Base-by-base conservation (phyloP, 2,329 filamentous ascomycete genomes). In the Colletotrichum sojae region DNA sequence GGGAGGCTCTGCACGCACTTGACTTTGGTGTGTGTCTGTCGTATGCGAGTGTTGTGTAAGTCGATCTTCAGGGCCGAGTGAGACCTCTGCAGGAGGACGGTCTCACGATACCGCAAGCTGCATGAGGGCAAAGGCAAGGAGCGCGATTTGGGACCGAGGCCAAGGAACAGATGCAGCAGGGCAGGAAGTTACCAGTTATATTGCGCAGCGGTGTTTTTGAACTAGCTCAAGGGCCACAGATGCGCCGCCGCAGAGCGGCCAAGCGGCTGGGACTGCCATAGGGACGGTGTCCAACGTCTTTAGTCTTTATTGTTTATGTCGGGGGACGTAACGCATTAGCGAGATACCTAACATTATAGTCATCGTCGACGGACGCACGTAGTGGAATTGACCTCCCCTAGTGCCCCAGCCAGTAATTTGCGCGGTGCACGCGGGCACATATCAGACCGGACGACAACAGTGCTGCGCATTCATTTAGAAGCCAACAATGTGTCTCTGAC, bases 381-480 rank as follows among this genome's bases (percentile, higher is more conserved):
- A 46, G 45, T 59, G 59, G 25, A 66, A 66, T 60, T 69, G 62
- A 52, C 62, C 62, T 10, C 55, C 62, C 59, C 46, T 69, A 61
- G 67, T 40, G 67, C 39, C 67, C 51, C 63, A 69, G 62, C 67
- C 67, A 56, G 20, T 45, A 67, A 56, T 67, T 69, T 67, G 67
- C 67, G 56, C 51, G 16, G 49, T 51, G 62, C 67, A 60, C 55
- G 55, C 56, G 56, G 52, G 25, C 48, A 66, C 22, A 63, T 36
- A 36, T 45, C 56, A 61, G 51, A 55, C 40, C 59, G 55, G 49
- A 55, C 59, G 58, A 27, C 52, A 55, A 67, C 56, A 49, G 22
- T 43, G 52, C 62, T 46, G 49, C 36, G 22, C 54, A 59, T 43
- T 43, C 18, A 46, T 52, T 57, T 43, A 62, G 67, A 57, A 46